Conservation (phyloP, 768 basidiomycete species). For the Epithele typhae region DNA sequence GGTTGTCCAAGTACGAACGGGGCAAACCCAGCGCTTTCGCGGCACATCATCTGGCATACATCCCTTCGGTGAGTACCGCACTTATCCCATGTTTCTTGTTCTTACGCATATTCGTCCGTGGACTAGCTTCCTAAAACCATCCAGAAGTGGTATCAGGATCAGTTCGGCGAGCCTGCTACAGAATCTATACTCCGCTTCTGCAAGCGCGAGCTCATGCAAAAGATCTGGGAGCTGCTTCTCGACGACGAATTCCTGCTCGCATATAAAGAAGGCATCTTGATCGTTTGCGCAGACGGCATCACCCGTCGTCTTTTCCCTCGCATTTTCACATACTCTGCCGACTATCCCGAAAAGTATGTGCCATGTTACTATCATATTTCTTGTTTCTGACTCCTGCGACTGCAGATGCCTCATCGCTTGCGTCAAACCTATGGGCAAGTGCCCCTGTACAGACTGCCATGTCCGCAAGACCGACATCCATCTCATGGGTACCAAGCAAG, state of each 20-base stretch:
- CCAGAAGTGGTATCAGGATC: slow-evolving; percentile 22
- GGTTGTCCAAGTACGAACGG: slow-evolving; percentile 37
- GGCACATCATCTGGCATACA: slow-evolving; percentile 39
- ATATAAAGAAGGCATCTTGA: slow-evolving; percentile 20
- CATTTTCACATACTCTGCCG: slow-evolving; percentile 24
- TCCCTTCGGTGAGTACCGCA: slow-evolving; percentile 31
- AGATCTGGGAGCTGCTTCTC: slow-evolving; percentile 23
- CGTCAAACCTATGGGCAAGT: slow-evolving; percentile 11
- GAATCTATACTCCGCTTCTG: slow-evolving; percentile 26
- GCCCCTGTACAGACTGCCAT: too few species aligned
- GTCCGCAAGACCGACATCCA: too few species aligned
- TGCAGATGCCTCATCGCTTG: slow-evolving; percentile 20
- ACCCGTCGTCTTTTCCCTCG: slow-evolving; percentile 17
- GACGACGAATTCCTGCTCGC: slow-evolving; percentile 20
- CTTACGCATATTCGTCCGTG: background rate
- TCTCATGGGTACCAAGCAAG: too few species aligned
- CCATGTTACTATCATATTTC: too few species aligned
- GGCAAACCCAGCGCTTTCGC: slow-evolving; percentile 26
- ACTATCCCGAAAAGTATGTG: slow-evolving; percentile 32
- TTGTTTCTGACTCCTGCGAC: too few species aligned
- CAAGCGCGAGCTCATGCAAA: slow-evolving; percentile 29
- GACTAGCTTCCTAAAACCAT: slow-evolving; percentile 27
- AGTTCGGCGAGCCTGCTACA: slow-evolving; percentile 11
- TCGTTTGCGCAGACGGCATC: slow-evolving; percentile 24
- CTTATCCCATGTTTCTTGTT: too few species aligned